Evolutionary conservation across 208 protist species (phyloP), one percentile per base, ranked within the genome.

Genomic region (Trypanosoma congolense): DNA sequence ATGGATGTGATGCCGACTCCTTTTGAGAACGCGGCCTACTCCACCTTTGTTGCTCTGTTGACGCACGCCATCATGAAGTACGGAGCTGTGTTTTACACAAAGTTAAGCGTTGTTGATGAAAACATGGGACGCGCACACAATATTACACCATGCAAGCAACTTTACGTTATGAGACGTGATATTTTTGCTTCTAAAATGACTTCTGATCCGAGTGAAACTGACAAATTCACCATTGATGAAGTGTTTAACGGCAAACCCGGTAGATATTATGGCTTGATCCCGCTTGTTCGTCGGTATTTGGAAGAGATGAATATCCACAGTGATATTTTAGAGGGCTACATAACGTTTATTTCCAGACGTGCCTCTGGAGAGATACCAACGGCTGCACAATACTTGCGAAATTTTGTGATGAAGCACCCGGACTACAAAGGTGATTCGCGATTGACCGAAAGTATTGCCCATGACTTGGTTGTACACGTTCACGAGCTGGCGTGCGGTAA

Each of bases 11-110:
- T 95, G 73, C 77, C 98, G 1, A 99, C 97, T 0, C 96, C 98
- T 46, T 99, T 99, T 72, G 98, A 99, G 78, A 99, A 99, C 69
- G 93, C 98, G 4, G 98, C 98, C 16, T 99, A 97, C 48, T 85
- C 89, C 16, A 84, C 97, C 31, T 98, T 99, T 55, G 90, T 98
- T 16, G 66, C 93, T 9, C 80, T 99, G 6, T 61, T 99, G 5
- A 95, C 95, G 0, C 82, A 90, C 25, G 89, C 87, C 14, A 98
- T 99, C 58, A 75, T 97, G 44, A 89, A 80, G 44, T 98, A 98
- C 63, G 81, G 95, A 50, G 64, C 97, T 14, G 80, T 90, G 58
- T 92, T 99, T 41, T 99, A 98, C 77, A 92, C 98, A 14, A 97
- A 96, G 45, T 84, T 99, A 40, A 96, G 95, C 16, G 58, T 90